phyloP scores from a whole-genome alignment of 768 basidiomycete species.

The Melanogaster broomeanus region DNA sequence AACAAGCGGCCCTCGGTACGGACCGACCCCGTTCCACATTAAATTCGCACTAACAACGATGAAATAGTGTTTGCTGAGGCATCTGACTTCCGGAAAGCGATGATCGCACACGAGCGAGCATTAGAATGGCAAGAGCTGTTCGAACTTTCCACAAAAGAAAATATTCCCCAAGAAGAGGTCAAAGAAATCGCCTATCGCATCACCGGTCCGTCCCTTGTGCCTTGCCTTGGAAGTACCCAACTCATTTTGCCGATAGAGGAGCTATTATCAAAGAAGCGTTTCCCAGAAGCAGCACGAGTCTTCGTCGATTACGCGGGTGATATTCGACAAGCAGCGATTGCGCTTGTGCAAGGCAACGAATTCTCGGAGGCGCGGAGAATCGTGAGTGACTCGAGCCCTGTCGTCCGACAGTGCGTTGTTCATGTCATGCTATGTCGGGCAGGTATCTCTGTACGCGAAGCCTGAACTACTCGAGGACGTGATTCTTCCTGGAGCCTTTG shows the following conservation, averaged over 20 bases:
- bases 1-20: conserved; percentile 80
- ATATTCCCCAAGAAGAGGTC: conserved; percentile 55
- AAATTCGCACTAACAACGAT: conserved; percentile 6
- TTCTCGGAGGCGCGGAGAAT: conserved; percentile 90
- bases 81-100: conserved; percentile 62
- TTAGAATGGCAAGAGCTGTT: conserved; percentile 93
- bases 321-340: conserved; percentile 71
- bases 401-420: conserved; percentile 10
- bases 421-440: conserved; percentile 2
- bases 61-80: conserved; percentile 74
- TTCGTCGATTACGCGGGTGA: conserved; percentile 84
- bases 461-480: conserved; percentile 69
- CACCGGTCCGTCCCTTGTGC: conserved; percentile 56
- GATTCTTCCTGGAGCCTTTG: conserved; percentile 76
- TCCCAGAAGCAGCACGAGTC: conserved; percentile 79
- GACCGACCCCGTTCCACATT: background rate
- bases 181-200: conserved; percentile 71
- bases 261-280: conserved; percentile 75
- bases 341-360: conserved; percentile 76
- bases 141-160: conserved; percentile 62
- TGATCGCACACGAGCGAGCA: conserved; percentile 86
- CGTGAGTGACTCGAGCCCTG: conserved; percentile 44
- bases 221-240: background rate
- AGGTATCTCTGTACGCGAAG: conserved; percentile 60
- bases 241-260: conserved; percentile 57